These are phyloP conservation scores for Phytophthora sp. DNA, from an alignment of 352 stramenopile genomes.

Conservation along the genomic window DNA sequence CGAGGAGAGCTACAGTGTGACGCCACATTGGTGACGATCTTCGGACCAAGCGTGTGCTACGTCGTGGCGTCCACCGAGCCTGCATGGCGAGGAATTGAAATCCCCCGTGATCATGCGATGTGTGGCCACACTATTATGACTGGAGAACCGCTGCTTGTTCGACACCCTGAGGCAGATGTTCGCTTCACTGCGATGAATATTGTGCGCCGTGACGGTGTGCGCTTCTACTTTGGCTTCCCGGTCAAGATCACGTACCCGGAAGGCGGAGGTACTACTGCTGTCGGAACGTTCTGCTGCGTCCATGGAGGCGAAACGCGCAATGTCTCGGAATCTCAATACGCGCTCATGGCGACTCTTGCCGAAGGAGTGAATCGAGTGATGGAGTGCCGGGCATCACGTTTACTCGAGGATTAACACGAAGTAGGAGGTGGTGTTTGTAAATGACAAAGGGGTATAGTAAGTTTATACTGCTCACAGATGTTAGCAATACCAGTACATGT, in stretches of 20 bases:
- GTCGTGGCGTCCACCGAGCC: conserved; percentile 53
- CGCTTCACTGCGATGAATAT: conserved; percentile 54
- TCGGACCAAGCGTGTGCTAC: conserved; percentile 43
- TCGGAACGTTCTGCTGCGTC: conserved; percentile 66
- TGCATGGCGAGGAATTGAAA: conserved; percentile 32
- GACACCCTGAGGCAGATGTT: conserved; percentile 61
- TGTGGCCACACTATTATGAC: conserved; percentile 68
- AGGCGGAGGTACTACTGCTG: conserved; percentile 34
- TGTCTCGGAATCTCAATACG: conserved; percentile 66
- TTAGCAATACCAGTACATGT: no score
- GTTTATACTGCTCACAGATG: conserved; percentile 13
- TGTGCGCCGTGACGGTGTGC: conserved; percentile 43
- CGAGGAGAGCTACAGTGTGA: conserved; percentile 55
- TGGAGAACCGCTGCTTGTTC: conserved; percentile 54
- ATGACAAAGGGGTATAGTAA: conserved; percentile 26
- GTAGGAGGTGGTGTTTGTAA: conserved; percentile 9
- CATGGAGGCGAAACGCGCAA: conserved; percentile 44
- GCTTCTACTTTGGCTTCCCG: conserved; percentile 75
- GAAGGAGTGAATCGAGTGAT: conserved; percentile 55
- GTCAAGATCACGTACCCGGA: conserved; percentile 35
- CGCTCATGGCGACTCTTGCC: conserved; percentile 47
- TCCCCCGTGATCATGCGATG: conserved; percentile 57
- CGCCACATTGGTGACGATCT: conserved; percentile 53
- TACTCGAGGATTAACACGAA: conserved; percentile 26
- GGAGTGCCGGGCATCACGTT: conserved; percentile 30